A percentile compares a stretch with the other conserved stretches of the same genome.
Evolutionary conservation across 73 alveolate species (phyloP).

Genomic region (Durusdinium trenchii): DNA sequence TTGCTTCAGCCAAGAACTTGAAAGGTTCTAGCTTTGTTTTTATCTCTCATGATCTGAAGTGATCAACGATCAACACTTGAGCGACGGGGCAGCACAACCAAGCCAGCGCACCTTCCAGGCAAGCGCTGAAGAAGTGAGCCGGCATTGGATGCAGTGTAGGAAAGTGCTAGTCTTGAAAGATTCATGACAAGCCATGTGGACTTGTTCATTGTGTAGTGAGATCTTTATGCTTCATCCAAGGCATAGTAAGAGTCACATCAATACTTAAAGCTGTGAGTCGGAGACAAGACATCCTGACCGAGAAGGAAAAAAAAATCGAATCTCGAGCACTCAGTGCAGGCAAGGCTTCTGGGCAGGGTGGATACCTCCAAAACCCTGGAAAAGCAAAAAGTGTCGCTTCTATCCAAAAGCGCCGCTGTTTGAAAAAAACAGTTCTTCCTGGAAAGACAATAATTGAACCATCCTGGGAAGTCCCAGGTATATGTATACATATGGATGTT

Average conservation of each 20-base stretch:
- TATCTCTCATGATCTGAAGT: background rate
- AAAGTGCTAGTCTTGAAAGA: no score
- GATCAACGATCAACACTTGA: no score
- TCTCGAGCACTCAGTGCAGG: background rate
- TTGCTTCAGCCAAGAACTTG: no score
- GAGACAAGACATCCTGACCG: background rate
- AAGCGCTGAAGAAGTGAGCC: no score
- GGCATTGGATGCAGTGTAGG: no score
- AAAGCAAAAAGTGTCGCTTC: no score
- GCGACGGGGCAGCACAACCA: no score
- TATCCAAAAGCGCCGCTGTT: background rate
- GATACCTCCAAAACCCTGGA: background rate
- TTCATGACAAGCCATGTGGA: no score
- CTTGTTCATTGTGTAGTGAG: no score
- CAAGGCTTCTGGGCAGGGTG: background rate
- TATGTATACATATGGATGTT: background rate
- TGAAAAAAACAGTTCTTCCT: background rate
- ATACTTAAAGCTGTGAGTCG: background rate
- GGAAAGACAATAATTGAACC: background rate
- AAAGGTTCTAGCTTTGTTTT: background rate
- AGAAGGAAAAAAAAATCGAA: background rate
- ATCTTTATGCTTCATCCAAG: no score
- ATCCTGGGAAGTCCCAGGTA: slow-evolving; percentile 7
- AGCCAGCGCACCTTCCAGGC: no score
- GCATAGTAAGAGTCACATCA: no score